Base-by-base conservation (phyloP, 768 basidiomycete species). In the Calocera viscosa region DNA sequence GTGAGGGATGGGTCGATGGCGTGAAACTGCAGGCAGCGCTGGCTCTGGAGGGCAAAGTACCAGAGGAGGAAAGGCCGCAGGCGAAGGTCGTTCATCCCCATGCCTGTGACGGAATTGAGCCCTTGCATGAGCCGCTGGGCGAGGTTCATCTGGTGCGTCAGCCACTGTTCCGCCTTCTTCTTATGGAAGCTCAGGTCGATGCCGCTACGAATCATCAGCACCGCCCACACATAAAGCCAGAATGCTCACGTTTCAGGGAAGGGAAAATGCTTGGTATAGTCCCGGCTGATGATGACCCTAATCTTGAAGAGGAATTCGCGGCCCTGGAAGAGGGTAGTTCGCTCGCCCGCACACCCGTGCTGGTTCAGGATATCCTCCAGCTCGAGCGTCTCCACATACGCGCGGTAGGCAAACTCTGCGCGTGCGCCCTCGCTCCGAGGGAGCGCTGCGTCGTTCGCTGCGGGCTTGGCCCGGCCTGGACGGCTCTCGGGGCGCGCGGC, bases 301-400 rank as follows among this genome's bases (percentile, higher is more conserved):
- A 60, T 60, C 53, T 60, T 60, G 53, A 60, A 60, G 5, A 60
- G 19, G 53, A 60, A 60, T 26, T 60, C 53, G 7, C 53, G 14
- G 5, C 53, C 82, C 72, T 83, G 82, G 74, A 87, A 88, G 16
- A 88, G 78, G 49, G 90, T 77, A 1, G 82, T 78, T 43, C 84
- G 84, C 71, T 91, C 88, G 28, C 86, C 76, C 73, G 87, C 87
- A 77, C 90, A 91, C 24, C 75, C 78, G 73, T 91, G 90, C 34
- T 81, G 77, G 60, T 87, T 82, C 64, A 91, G 76, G 2, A 84
- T 82, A 67, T 86, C 86, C 69, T 89, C 84, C 64, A 91, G 82
- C 0, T 82, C 78, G 47, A 83, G 83, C 0, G 84, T 81, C 75
- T 91, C 88, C n/a, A 80, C 76, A 78, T 83, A 87, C 1, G 84